Evolutionary conservation across 2,329 filamentous ascomycete species (phyloP), one percentile per base, ranked within the genome.

Genomic region (Atkinsonella texensis): DNA sequence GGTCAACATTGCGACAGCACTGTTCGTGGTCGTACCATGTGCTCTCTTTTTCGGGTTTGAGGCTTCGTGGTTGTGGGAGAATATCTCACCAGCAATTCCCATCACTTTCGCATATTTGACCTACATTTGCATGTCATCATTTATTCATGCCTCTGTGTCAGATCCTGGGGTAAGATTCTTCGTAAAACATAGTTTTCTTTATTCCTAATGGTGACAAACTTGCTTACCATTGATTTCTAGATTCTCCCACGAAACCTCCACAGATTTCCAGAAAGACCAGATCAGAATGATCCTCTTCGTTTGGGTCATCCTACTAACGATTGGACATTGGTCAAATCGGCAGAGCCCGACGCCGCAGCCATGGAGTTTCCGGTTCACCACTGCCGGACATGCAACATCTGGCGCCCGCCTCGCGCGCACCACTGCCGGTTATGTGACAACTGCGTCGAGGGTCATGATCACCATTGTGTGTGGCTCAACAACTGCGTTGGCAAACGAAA

Each of bases 291-390:
- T 63, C 89, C 89, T 6, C 73, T 96, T 40, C 79, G 81, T 38
- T 70, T 94, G 43, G 89, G 87, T 1, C 91, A 90, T 17, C 82
- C 89, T 1, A 93, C 86, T 7, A 97, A 88, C 49, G 89, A 95
- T 66, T 98, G 93, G 93, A 86, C 87, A 8, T 81, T 95, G 72
- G 87, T 97, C 59, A 87, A 90, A 62, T 87, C 89, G 10, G 80
- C 85, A 39, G 84, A 84, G 54, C 81, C 74, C 41, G 74, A 80
- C 10, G 85, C 87, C 33, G 85, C 89, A 9, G 90, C 90, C 6
- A 96, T 98, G 88, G 93, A 98, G 65, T 90, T 98, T 1, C 93
- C 93, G 0, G 90, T 91, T 55, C 97, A 98, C 70, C 96, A 95
- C 70, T 98, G 93, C 78, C 91, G 90, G 65, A 95, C 90, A 17